Base-by-base conservation (phyloP, 192 early-diverging fungal species). In the Backusella macrospora region DNA sequence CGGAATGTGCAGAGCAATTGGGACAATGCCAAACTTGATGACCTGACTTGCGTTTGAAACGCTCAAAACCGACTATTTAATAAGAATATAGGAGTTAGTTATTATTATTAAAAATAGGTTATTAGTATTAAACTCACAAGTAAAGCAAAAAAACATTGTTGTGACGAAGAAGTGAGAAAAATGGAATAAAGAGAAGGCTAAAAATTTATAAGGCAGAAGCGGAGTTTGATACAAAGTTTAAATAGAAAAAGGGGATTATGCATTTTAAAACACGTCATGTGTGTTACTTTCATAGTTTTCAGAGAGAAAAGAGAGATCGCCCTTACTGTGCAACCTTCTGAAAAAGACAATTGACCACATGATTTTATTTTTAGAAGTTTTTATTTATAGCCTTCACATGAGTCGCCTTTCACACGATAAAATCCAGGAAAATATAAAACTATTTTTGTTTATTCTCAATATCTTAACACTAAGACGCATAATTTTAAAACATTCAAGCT, bases 101-200 rank as follows among this genome's bases (percentile, higher is more conserved):
- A 23, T 10, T 48, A 34, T 39, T 13, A 15, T 23, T 70, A 1
- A 37, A 37, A 43, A 49, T 6, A n/a, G 23, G 4, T 10, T 6
- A 12, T 2, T 12, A 21, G 7, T 39, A 63, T 5, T 39, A 9
- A 43, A 21, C 38, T 79, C 70, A 79, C 77, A 79, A 59, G 73
- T 79, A 16, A 79, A 79, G 68, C 77, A 79, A 40, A 79, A 79
- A 55, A 79, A 79, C 77, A 79, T 79, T 23, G 21, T 38, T 65
- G 26, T 37, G 16, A 23, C 16, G 46, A 29, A 47, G 34, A n/a
- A 73, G 48, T 21, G n/a, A 62, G 15, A 34, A 29, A 45, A 64
- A 38, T 62, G 23, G 44, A 46, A 47, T 47, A 47, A 15, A 72
- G 18, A 42, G 63, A 59, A 59, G 21, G 12, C 52, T 59, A 59